Conservation (phyloP, 176 grass and related monocot species). For the Leersia perrieri region DNA sequence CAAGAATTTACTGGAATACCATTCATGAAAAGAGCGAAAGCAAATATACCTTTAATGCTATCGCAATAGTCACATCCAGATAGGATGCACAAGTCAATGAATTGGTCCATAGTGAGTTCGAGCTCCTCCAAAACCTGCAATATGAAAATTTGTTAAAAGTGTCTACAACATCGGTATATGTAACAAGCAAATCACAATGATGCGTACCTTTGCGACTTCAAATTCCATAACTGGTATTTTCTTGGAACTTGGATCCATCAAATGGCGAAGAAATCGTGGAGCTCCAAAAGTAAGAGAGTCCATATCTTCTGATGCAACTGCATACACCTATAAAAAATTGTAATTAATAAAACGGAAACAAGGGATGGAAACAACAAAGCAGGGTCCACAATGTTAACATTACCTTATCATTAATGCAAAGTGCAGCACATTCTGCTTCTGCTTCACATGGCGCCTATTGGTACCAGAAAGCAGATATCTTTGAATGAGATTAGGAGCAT, state of each 20-base stretch:
- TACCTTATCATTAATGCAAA: conserved; percentile 75
- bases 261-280: conserved; percentile 81
- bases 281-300: conserved; percentile 90
- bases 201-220: conserved; percentile 76
- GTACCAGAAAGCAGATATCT: conserved; percentile 2
- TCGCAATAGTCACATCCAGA: conserved; percentile 94
- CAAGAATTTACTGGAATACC: not conserved
- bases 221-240: conserved; percentile 96
- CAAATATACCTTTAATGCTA: conserved; percentile 73
- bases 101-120: conserved; percentile 93
- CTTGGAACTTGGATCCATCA: conserved; percentile 92
- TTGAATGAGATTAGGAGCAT: not conserved
- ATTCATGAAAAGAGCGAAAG: not conserved
- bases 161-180: not conserved
- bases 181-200: not conserved
- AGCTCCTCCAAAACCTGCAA: conserved; percentile 88
- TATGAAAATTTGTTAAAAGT: conserved; percentile 3
- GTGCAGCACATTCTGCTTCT: conserved; percentile 88
- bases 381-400: not conserved
- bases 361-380: conserved; percentile 10
- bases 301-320: conserved; percentile 95
- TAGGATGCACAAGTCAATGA: conserved; percentile 93
- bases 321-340: conserved; percentile 65
- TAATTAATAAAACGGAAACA: conserved; percentile 1
- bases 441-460: conserved; percentile 86